A percentile compares a stretch with the other conserved stretches of the same genome.
Evolutionary conservation across 2,329 filamentous ascomycete species (phyloP).

Genomic region (Ilyonectria mors-panacis): DNA sequence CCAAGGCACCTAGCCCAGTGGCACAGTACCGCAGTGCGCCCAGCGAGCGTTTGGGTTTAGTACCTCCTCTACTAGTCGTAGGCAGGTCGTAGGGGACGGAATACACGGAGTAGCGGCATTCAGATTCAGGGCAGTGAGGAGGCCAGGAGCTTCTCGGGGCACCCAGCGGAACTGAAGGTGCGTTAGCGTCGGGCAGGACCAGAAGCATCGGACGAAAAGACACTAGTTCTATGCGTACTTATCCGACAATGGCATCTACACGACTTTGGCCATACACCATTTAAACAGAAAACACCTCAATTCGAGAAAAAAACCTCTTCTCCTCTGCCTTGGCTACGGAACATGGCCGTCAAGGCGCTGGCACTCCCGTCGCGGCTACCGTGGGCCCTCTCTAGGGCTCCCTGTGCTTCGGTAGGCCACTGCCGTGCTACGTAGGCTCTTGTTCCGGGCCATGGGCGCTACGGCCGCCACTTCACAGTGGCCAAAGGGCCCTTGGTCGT

Average conservation of each 20-base stretch:
- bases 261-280: neutral
- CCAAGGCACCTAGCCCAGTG: slow-evolving; percentile 21
- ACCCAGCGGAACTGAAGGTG: neutral
- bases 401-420: slow-evolving; percentile 15
- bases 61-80: neutral
- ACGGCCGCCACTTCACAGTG: slow-evolving; percentile 18
- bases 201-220: neutral
- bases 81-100: neutral
- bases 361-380: slow-evolving; percentile 7
- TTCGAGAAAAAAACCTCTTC: too few relatives aligned
- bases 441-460: slow-evolving; percentile 19
- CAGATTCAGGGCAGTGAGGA: neutral
- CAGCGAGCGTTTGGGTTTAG: slow-evolving; percentile 15
- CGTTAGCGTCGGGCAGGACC: slow-evolving; percentile 9
- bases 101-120: neutral
- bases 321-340: neutral
- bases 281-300: neutral
- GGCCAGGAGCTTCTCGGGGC: neutral
- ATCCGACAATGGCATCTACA: too few relatives aligned
- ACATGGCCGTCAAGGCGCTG: slow-evolving; percentile 21
- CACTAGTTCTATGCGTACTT: neutral
- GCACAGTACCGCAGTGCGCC: slow-evolving; percentile 5
- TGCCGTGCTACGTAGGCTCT: neutral
- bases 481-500: slow-evolving; percentile 3
- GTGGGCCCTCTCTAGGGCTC: slow-evolving; percentile 4